Percentiles rank a stretch among this genome's conserved stretches.
Conservation (phyloP, 257 asterid genomes). For the Solanum sejunctum region DNA sequence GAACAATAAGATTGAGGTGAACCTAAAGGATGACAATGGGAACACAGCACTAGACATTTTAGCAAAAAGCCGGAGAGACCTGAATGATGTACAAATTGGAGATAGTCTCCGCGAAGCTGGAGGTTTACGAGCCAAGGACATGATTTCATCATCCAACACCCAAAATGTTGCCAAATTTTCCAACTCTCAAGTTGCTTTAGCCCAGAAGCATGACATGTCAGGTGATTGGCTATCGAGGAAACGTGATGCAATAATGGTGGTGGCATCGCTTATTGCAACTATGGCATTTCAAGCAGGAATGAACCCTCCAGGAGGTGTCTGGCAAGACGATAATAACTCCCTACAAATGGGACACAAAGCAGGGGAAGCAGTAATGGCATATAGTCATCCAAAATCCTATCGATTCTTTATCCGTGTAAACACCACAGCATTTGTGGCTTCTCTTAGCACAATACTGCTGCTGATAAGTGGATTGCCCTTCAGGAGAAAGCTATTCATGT, state of each 20-base stretch:
- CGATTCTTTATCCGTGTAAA: background rate
- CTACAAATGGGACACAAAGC: background rate
- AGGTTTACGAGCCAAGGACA: background rate
- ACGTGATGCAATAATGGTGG: conserved; percentile 12
- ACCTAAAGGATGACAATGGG: conserved; percentile 7
- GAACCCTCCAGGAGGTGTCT: conserved; percentile 18
- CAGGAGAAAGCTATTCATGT: conserved; percentile 2
- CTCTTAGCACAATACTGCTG: conserved; percentile 23
- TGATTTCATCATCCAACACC: background rate
- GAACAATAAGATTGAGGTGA: background rate
- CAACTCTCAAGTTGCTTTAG: background rate
- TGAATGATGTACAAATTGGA: conserved; percentile 15
- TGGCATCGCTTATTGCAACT: conserved; percentile 18
- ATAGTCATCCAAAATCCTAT: background rate
- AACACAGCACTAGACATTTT: conserved; percentile 25
- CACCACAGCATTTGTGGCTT: conserved; percentile 19
- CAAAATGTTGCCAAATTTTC: background rate
- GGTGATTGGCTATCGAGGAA: conserved; percentile 3
- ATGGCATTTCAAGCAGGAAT: conserved; percentile 21
- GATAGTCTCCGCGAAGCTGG: conserved; percentile 11
- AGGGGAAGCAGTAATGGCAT: conserved; percentile 4
- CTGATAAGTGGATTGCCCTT: conserved; percentile 18
- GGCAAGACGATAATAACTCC: conserved; percentile 4
- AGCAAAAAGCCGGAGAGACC: conserved; percentile 9
- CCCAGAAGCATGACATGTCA: background rate